A percentile compares a stretch with the other conserved stretches of the same genome.
phyloP scores from a whole-genome alignment of 352 stramenopile species.

The Achlya hypogyna region DNA sequence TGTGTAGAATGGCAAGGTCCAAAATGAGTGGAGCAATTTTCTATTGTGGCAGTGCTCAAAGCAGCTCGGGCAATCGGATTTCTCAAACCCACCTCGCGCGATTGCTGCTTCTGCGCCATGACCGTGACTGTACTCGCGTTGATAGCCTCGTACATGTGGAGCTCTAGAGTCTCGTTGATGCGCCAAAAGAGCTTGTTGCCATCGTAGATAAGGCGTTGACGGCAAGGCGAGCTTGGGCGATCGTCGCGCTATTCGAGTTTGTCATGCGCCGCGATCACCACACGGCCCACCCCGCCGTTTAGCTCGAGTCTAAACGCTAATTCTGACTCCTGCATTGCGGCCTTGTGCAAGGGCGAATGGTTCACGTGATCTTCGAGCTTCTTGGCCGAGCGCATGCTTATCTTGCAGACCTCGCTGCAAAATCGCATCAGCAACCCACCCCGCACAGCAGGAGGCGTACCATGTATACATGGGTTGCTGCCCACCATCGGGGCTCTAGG shows the following conservation, averaged over 20 bases:
- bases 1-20: conserved; percentile 41
- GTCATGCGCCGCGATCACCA: not conserved
- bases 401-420: conserved; percentile 80
- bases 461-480: conserved; percentile 16
- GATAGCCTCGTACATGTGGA: conserved; percentile 75
- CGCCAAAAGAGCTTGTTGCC: conserved; percentile 82
- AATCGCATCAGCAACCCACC: not conserved
- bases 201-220: conserved; percentile 68
- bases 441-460: not conserved
- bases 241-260: not conserved
- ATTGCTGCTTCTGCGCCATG: conserved; percentile 38
- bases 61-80: not conserved
- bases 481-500: not conserved
- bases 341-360: conserved; percentile 80
- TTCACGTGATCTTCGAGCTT: conserved; percentile 84
- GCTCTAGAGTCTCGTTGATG: conserved; percentile 77
- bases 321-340: conserved; percentile 38
- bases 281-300: conserved; percentile 5
- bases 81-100: conserved; percentile 22
- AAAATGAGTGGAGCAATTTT: conserved; percentile 44
- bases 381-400: conserved; percentile 76
- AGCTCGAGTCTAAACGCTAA: conserved; percentile 17
- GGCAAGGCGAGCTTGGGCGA: conserved; percentile 18
- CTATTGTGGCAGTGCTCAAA: conserved; percentile 6
- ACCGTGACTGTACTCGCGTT: conserved; percentile 60